Conservation (phyloP, 2,329 filamentous ascomycete species). For the Cladosporium cucumerinum region DNA sequence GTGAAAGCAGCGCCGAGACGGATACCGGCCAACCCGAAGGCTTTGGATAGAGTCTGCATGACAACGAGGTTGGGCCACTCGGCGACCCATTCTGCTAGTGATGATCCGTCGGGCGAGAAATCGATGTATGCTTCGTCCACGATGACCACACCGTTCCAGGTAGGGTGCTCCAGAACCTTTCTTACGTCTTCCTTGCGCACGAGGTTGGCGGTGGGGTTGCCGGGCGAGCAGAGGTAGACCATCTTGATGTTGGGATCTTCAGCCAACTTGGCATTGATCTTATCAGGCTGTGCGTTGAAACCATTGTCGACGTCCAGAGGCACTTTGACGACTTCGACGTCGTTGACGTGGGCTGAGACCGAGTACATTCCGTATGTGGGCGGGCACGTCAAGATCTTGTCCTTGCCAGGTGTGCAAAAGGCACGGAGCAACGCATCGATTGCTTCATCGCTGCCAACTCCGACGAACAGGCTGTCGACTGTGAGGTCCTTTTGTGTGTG, state of each 20-base stretch:
- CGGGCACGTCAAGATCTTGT: conserved; percentile 91
- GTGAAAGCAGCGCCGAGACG: conserved; percentile 84
- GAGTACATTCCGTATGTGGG: conserved; percentile 99
- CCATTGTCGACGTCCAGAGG: conserved; percentile 68
- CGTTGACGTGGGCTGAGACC: conserved; percentile 92
- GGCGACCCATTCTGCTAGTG: conserved; percentile 83
- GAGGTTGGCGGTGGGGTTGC: conserved; percentile 84
- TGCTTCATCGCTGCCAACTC: conserved; percentile 93
- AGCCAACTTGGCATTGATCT: conserved; percentile 65
- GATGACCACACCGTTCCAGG: conserved; percentile 92
- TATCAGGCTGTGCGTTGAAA: conserved; percentile 71
- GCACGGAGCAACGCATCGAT: conserved; percentile 91
- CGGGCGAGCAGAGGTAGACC: conserved; percentile 88
- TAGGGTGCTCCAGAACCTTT: conserved; percentile 74
- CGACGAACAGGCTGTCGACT: conserved; percentile 85
- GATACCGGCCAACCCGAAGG: conserved; percentile 92
- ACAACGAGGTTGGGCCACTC: conserved; percentile 96
- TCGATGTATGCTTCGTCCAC: conserved; percentile 97
- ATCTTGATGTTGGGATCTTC: conserved; percentile 71
- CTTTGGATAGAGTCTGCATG: conserved; percentile 98
- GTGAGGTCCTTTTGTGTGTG: conserved; percentile 72
- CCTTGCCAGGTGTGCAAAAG: conserved; percentile 82
- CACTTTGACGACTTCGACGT: conserved; percentile 81
- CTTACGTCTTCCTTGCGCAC: conserved; percentile 73
- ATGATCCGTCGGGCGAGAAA: conserved; percentile 75